phyloP scores from a whole-genome alignment of 345 rosid species.

The Syzygium aqueum region DNA sequence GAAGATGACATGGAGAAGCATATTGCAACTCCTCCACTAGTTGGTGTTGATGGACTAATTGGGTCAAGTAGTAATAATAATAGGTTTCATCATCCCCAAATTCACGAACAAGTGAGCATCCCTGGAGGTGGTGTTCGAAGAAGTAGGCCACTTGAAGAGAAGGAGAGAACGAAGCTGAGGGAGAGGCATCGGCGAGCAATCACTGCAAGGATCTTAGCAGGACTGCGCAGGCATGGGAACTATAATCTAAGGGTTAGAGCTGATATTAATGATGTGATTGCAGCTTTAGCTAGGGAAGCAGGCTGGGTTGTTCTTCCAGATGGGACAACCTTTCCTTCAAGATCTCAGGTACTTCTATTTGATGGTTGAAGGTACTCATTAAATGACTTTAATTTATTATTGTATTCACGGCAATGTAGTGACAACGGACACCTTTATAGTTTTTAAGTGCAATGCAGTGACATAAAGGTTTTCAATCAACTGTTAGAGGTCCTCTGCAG shows the following conservation, averaged over 20 bases:
- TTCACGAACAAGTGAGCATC: conserved; percentile 69
- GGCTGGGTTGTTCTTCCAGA: conserved; percentile 99
- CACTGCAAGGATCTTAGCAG: conserved; percentile 96
- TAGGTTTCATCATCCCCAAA: conserved; percentile 52
- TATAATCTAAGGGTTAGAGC: conserved; percentile 99
- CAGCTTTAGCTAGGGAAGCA: conserved; percentile 99
- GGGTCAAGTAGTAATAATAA: conserved; percentile 32
- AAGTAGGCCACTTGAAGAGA: conserved; percentile 83
- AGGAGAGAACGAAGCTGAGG: conserved; percentile 93
- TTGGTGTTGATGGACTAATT: conserved; percentile 35
- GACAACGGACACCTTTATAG: neutral
- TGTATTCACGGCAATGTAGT: neutral
- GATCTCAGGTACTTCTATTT: conserved; percentile 63
- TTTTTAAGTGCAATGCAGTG: neutral
- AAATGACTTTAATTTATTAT: neutral
- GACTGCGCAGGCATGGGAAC: conserved; percentile 92
- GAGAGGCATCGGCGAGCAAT: conserved; percentile 97
- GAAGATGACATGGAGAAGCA: conserved; percentile 46
- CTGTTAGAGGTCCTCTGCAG: neutral
- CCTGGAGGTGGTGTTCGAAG: conserved; percentile 79
- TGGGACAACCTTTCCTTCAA: conserved; percentile 97
- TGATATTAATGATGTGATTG: conserved; percentile 96
- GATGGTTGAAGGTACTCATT: neutral
- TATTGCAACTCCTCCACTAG: conserved; percentile 27
- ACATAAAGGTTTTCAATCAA: neutral